Conservation (phyloP, 768 basidiomycete species). For the Dioszegia crocea region DNA sequence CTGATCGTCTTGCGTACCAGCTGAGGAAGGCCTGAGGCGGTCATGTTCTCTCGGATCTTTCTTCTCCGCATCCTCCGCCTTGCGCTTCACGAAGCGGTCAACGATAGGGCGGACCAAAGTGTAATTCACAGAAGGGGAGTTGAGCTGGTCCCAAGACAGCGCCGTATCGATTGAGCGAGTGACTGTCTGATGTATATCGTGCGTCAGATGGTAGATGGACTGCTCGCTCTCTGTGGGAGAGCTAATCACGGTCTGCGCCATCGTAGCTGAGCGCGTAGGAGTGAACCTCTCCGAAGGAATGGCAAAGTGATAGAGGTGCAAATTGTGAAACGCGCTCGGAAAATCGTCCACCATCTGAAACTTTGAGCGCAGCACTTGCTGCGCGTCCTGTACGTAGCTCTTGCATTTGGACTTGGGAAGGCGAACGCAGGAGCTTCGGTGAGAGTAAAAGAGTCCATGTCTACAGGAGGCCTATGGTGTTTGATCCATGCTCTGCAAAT, state of each 20-base stretch:
- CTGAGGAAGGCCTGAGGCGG: not conserved
- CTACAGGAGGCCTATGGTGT: no score
- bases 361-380: no score
- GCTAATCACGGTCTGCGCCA: not conserved
- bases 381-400: no score
- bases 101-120: constrained; percentile 44
- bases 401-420: no score
- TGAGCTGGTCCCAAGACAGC: constrained; percentile 47
- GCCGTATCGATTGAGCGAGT: constrained; percentile 38
- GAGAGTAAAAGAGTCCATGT: no score
- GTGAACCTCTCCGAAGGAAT: no score
- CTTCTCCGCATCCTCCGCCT: not conserved
- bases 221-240: not conserved
- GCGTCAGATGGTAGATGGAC: constrained; percentile 37
- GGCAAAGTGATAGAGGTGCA: no score
- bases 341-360: no score
- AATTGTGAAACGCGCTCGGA: no score
- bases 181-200: constrained; percentile 37
- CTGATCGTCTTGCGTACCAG: constrained; percentile 1
- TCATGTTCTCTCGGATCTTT: not conserved
- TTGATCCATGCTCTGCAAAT: no score
- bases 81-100: constrained; percentile 19
- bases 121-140: constrained; percentile 46
- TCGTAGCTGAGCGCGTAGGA: no score
- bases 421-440: no score